Evolutionary conservation across 495 filamentous ascomycete species (phyloP).

Genomic region (Cercophora newfieldiana): DNA sequence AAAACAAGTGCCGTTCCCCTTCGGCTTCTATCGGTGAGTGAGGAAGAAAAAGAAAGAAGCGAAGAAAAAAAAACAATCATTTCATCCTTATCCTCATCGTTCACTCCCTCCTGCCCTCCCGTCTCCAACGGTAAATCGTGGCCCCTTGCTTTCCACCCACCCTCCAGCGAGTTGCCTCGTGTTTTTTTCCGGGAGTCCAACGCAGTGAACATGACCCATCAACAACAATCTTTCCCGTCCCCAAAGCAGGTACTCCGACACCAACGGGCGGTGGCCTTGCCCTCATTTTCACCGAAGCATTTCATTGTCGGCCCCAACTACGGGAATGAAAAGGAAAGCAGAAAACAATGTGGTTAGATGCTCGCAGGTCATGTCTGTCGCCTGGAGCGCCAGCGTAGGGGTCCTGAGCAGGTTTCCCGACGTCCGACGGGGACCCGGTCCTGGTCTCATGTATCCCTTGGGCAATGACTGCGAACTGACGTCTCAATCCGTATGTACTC

Average conservation of each 20-base stretch:
- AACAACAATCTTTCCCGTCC: neutral
- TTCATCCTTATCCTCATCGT: neutral
- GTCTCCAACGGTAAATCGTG: too few species aligned
- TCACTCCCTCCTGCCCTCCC: neutral
- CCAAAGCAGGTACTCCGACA: neutral
- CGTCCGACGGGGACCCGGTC: neutral
- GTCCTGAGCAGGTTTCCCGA: neutral
- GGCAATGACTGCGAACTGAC: neutral
- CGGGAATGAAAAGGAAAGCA: neutral
- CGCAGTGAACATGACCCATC: too few species aligned
- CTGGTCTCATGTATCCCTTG: neutral
- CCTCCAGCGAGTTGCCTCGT: too few species aligned
- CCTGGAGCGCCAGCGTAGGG: too few species aligned
- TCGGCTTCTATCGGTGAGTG: neutral
- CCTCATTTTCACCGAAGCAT: neutral
- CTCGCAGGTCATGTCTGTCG: neutral
- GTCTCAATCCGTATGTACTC: constrained; percentile 21
- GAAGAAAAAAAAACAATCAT: neutral
- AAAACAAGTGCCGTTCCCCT: neutral
- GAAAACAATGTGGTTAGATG: neutral
- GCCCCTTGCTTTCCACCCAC: too few species aligned
- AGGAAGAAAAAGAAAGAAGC: neutral
- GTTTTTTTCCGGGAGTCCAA: too few species aligned
- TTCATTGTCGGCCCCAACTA: neutral
- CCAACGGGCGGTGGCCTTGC: neutral